These are phyloP conservation scores for Trypanosoma conorhini DNA, from an alignment of 208 protist genomes.

Conservation along the genomic window DNA sequence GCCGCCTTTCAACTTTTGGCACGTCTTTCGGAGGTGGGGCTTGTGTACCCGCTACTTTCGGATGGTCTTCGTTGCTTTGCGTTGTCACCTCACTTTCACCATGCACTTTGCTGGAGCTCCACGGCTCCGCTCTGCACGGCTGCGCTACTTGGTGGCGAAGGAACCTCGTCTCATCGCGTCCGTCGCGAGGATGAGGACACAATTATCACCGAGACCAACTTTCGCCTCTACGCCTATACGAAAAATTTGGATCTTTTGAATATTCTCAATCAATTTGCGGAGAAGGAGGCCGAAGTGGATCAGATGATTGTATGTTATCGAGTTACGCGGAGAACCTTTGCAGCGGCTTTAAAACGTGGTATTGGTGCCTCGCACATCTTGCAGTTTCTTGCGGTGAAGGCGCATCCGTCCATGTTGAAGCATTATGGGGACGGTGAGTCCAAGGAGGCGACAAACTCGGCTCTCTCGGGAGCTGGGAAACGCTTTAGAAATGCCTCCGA, in stretches of 20 bases:
- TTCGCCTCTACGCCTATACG: slow-evolving; percentile 90
- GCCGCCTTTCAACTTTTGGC: slow-evolving; percentile 66
- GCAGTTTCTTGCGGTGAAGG: slow-evolving; percentile 80
- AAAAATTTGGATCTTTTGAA: slow-evolving; percentile 66
- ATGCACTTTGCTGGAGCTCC: slow-evolving; percentile 70
- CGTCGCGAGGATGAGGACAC: slow-evolving; percentile 87
- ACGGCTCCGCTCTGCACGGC: slow-evolving; percentile 63
- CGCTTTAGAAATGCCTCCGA: slow-evolving; percentile 12
- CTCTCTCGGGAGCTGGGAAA: background rate
- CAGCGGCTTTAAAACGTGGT: slow-evolving; percentile 65
- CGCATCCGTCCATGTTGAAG: slow-evolving; percentile 83
- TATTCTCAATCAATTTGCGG: slow-evolving; percentile 84
- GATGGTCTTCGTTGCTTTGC: slow-evolving; percentile 57
- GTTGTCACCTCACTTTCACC: slow-evolving; percentile 72
- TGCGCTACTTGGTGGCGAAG: slow-evolving; percentile 38
- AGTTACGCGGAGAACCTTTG: slow-evolving; percentile 82
- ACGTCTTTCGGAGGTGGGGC: slow-evolving; percentile 74
- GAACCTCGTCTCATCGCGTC: slow-evolving; percentile 14
- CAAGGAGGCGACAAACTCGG: background rate
- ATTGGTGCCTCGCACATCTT: slow-evolving; percentile 78
- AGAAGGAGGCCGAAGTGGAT: slow-evolving; percentile 64
- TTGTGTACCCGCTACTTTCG: slow-evolving; percentile 69
- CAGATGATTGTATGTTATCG: slow-evolving; percentile 79
- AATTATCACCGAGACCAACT: slow-evolving; percentile 93
- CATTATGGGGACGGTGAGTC: slow-evolving; percentile 31